phyloP scores from a whole-genome alignment of 78 protist genomes.

The Dictyostelium firmibasis region DNA sequence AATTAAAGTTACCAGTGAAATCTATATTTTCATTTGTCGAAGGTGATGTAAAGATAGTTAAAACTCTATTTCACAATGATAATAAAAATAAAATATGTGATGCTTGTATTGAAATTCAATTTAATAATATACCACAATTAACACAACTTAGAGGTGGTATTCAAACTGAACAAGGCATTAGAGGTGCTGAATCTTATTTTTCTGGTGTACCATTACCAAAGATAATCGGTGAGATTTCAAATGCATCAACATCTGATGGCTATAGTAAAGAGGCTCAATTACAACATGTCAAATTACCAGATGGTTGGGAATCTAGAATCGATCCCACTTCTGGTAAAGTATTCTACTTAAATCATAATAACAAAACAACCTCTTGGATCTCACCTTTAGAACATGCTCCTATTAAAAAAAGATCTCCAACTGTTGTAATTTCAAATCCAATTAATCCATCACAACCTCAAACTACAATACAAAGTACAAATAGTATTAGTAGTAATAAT shows the following conservation, averaged over 20 bases:
- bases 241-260: background rate
- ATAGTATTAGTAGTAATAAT: background rate
- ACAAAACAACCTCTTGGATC: constrained; percentile 64
- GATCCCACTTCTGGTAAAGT: constrained; percentile 4
- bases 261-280: background rate
- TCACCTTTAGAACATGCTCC: constrained; percentile 11
- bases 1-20: constrained; percentile 41
- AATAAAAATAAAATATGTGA: background rate
- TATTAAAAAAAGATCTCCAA: background rate
- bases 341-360: constrained; percentile 77
- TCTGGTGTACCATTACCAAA: constrained; percentile 74
- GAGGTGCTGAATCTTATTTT: constrained; percentile 43
- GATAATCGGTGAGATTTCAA: constrained; percentile 16
- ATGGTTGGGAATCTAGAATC: constrained; percentile 76
- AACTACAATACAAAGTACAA: background rate
- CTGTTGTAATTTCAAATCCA: background rate
- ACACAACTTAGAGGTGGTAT: constrained; percentile 47
- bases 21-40: constrained; percentile 63
- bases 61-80: background rate
- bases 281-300: constrained; percentile 62
- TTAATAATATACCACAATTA: constrained; percentile 61
- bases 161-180: constrained; percentile 48
- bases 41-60: constrained; percentile 36
- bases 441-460: background rate
- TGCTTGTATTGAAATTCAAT: constrained; percentile 27